Evolutionary conservation across 2,329 filamentous ascomycete species (phyloP), one percentile per base, ranked within the genome.

Genomic region (Hymenoscyphus infarciens): DNA sequence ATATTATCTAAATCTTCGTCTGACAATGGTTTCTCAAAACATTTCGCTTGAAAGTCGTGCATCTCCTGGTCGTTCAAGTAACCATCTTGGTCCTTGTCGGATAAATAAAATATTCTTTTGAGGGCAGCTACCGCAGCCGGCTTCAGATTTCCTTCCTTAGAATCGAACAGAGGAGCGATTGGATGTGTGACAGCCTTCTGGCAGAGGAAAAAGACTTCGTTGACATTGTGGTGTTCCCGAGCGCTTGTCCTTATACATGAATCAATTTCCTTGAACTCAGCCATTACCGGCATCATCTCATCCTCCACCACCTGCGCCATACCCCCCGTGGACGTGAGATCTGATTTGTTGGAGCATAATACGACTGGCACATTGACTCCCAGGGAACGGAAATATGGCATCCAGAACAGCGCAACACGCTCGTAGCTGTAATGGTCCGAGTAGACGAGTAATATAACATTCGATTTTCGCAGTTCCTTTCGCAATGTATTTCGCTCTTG

Each of bases 351-450:
- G 73, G 95, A 92, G 73, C 95, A 98, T 62, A 99, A 80, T 54
- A 99, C 93, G 11, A 99, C 95, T 0, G 95, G 95, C 25, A 99
- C 92, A 74, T 99, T 99, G 74, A 99, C 95, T n/a, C 95, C 95
- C 45, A 99, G 84, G 3, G 93, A 97, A 65, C 95, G 90, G 74
- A 99, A 98, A 77, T 97, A 96, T 11, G 95, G 95, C 85, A 99
- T 90, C 95, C 95, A 99, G 77, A 98, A 99, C 55, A 99, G 82
- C 3, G 94, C 95, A 3, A 99, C 93, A 42, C 95, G 84, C 75
- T 99, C 95, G 79, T 98, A 99, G 82, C 93, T 98, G 80, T 99
- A 99, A 78, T 98, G 94, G 75, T 99, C 95, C 68, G 93, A 93
- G 77, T 99, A 99, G 61, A 99, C 93, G 53, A 99, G 86, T 19